Evolutionary conservation across 768 basidiomycete genomes (phyloP).

Genomic region (Gloeophyllum trabeum): DNA sequence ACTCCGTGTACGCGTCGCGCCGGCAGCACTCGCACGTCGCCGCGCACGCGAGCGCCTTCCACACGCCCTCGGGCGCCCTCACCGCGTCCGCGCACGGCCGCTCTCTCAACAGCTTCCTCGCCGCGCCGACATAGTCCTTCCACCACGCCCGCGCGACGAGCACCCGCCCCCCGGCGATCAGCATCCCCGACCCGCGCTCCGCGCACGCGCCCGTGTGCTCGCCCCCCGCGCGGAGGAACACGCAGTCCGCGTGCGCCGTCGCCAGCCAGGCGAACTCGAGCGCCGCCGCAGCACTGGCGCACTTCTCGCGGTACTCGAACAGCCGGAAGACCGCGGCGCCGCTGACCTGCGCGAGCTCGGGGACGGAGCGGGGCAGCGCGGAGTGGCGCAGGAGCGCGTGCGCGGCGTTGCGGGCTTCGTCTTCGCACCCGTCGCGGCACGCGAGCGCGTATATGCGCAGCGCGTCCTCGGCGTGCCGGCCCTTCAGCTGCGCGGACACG

Average conservation of each 20-base stretch:
- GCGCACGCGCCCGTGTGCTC: background rate
- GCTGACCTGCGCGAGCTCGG: background rate
- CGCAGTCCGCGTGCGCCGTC: background rate
- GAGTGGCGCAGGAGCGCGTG: background rate
- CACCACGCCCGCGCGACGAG: background rate
- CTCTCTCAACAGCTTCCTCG: background rate
- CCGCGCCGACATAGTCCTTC: background rate
- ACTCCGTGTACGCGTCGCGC: background rate
- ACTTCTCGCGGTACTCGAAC: background rate
- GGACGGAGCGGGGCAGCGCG: background rate
- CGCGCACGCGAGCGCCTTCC: background rate
- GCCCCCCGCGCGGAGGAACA: background rate
- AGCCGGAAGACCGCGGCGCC: background rate
- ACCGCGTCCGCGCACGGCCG: background rate
- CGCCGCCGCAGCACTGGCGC: background rate
- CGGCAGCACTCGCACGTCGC: background rate
- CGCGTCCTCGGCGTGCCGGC: slow-evolving; percentile 19
- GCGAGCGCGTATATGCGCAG: slow-evolving; percentile 32
- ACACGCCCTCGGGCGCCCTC: background rate
- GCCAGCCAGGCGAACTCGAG: background rate
- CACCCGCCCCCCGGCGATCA: background rate
- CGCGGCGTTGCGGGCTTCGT: slow-evolving; percentile 9
- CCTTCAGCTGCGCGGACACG: slow-evolving; percentile 15
- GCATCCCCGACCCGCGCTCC: background rate
- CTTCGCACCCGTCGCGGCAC: slow-evolving; percentile 25